Percentiles rank a stretch among this genome's conserved stretches.
These are phyloP conservation scores for Dothidotthia symphoricarpi DNA, from an alignment of 2,329 filamentous ascomycete genomes.

Conservation along the genomic window DNA sequence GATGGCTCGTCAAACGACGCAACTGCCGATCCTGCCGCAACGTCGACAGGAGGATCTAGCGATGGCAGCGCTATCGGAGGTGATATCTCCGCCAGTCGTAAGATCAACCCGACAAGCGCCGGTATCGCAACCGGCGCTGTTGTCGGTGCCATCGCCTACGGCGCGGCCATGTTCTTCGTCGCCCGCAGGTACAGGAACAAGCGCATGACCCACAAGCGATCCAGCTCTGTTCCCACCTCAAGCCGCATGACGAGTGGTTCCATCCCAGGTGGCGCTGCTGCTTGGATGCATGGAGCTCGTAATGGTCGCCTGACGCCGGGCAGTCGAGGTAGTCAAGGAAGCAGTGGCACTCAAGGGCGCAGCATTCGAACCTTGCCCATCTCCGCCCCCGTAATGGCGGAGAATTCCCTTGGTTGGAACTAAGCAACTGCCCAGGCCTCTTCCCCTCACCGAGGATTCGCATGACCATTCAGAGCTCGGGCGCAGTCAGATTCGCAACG, in stretches of 20 bases:
- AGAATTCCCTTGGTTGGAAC: slow-evolving; percentile 96
- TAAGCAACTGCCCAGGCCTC: slow-evolving; percentile 46
- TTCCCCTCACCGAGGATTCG: background rate
- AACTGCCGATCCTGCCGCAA: slow-evolving; percentile 38
- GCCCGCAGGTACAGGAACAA: slow-evolving; percentile 88
- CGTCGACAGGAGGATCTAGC: slow-evolving; percentile 33
- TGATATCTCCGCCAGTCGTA: slow-evolving; percentile 54
- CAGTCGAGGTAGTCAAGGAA: slow-evolving; percentile 41
- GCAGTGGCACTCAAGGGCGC: slow-evolving; percentile 62
- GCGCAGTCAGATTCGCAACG: slow-evolving; percentile 9
- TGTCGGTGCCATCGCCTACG: slow-evolving; percentile 79
- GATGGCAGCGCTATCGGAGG: slow-evolving; percentile 52
- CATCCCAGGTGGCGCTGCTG: slow-evolving; percentile 46
- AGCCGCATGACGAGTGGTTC: slow-evolving; percentile 49
- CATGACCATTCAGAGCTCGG: slow-evolving; percentile 20
- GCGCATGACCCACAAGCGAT: slow-evolving; percentile 72
- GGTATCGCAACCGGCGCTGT: slow-evolving; percentile 75
- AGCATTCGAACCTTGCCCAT: slow-evolving; percentile 70
- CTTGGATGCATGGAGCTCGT: slow-evolving; percentile 49
- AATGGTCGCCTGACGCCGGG: slow-evolving; percentile 42
- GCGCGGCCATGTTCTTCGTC: slow-evolving; percentile 90
- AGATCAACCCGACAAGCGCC: slow-evolving; percentile 62
- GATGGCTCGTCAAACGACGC: slow-evolving; percentile 42
- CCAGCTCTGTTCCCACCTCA: slow-evolving; percentile 74
- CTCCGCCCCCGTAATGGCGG: slow-evolving; percentile 84